Percentiles rank a stretch among this genome's conserved stretches.
These are phyloP conservation scores for Pseudohyphozyma bogoriensis DNA, from an alignment of 768 basidiomycete genomes.

Conservation along the genomic window DNA sequence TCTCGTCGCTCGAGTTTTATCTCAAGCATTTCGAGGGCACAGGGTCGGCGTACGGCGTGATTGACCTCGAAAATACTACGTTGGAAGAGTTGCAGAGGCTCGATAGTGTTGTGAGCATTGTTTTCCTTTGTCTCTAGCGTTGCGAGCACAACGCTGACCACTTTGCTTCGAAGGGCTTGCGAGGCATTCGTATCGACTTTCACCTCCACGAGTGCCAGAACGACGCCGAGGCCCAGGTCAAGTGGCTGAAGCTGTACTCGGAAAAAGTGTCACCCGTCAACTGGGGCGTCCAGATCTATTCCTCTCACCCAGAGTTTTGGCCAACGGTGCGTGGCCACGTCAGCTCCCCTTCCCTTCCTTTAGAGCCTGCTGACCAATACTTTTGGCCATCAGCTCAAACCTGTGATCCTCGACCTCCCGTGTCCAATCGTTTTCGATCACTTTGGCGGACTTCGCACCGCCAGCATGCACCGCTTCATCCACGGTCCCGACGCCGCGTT, in stretches of 20 bases:
- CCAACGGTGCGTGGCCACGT: neutral
- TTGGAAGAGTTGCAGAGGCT: constrained; percentile 4
- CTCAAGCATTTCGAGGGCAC: constrained; percentile 7
- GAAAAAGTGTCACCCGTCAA: neutral
- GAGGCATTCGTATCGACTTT: constrained; percentile 13
- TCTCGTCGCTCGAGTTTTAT: constrained; percentile 5
- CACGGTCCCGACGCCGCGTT: neutral
- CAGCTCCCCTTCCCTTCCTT: no score
- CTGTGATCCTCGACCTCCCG: constrained; percentile 3
- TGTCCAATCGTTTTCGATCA: constrained; percentile 6
- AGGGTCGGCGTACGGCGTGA: neutral
- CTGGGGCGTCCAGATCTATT: constrained; percentile 1
- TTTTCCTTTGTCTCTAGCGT: neutral
- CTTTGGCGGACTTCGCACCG: constrained; percentile 9
- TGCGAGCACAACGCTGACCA: neutral
- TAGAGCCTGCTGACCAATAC: neutral
- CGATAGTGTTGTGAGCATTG: neutral
- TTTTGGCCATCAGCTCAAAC: neutral
- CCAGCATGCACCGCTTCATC: neutral
- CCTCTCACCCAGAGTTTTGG: constrained; percentile 6
- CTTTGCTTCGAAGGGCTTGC: neutral
- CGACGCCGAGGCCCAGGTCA: constrained; percentile 1
- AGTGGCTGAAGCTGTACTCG: constrained; percentile 1
- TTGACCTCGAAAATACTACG: constrained; percentile 5
- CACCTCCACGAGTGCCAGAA: neutral